Base-by-base conservation (phyloP, 2,329 filamentous ascomycete genomes). In the Calonectria multiphialidica region DNA sequence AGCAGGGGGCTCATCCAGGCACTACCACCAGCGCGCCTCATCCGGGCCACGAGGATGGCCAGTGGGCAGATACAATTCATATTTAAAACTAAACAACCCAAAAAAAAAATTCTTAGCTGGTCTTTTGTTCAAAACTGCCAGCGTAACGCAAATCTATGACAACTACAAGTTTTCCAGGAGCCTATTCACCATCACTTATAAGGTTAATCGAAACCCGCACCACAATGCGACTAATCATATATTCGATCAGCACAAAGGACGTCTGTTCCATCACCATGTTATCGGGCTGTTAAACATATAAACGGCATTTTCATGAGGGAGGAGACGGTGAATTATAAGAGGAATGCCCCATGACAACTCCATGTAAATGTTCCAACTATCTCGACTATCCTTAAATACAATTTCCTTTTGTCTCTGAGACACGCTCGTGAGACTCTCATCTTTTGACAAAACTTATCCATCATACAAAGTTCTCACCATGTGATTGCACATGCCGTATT, bases 401-500 rank as follows among this genome's bases (percentile, higher is more conserved):
- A 37, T 49, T 70, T 66, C 30, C 28, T 53, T 53, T 66, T 61
- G 44, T 45, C 49, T 28, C 33, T 50, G 45, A 42, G 45, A 53
- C 73, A 70, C 68, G 71, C 72, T 57, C 45, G 42, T 64, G 62
- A 71, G 68, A 50, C 68, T 61, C 62, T 71, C 45, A 68, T 63
- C 44, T 63, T 45, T 63, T 47, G 57, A 68, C 62, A 70, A 64
- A 68, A 40, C 57, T 42, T 50, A 23, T 61, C 35, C 64, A 64
- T 70, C 64, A 40, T 66, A 71, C 71, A 75, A 50, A 53, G 73
- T 50, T 47, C 49, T 71, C 68, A 68, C 66, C 61, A 42, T 55
- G 67, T 67, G 66, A 42, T 18, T 67, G 61, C 68, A 67, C 74
- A 73, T 75, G 69, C 73, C 75, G 66, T 66, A 64, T 71, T 68